A percentile compares a stretch with the other conserved stretches of the same genome.
Conservation (phyloP, 139 green algal genomes). For the Mesostigma viride region DNA sequence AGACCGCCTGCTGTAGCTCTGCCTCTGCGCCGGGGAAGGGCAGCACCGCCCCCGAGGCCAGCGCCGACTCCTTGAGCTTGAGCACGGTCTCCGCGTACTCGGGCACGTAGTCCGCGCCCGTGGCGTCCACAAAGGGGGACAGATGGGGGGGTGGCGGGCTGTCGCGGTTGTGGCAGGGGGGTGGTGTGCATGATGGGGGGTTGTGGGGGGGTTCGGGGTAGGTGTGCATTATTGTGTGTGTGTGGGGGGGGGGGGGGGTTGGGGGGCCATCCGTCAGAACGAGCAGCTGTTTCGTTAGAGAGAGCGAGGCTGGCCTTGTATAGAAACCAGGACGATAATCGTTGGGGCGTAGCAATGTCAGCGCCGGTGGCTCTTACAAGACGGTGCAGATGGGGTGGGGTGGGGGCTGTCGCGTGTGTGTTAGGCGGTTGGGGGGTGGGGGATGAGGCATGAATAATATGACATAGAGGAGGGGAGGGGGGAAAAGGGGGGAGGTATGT, state of each 20-base stretch:
- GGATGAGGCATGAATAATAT: no score
- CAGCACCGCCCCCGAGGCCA: neutral
- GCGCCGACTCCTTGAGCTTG: slow-evolving; percentile 50
- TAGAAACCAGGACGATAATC: neutral
- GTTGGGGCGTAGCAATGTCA: no score
- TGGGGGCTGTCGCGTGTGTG: no score
- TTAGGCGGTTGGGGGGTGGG: no score
- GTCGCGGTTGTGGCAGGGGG: neutral
- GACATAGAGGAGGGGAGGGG: no score
- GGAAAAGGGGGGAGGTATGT: no score
- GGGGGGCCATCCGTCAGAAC: no score
- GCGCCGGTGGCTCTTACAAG: no score
- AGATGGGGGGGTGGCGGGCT: slow-evolving; percentile 77
- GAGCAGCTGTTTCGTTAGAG: no score
- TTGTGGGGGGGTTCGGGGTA: neutral
- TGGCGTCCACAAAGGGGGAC: slow-evolving; percentile 85
- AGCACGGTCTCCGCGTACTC: slow-evolving; percentile 73
- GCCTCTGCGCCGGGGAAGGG: slow-evolving; percentile 7
- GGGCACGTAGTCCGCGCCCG: slow-evolving; percentile 87
- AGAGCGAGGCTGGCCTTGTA: neutral
- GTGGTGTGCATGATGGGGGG: neutral
- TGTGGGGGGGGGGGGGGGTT: neutral
- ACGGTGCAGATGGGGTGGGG: no score
- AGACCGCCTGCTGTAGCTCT: neutral
- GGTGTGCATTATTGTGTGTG: neutral